Conservation (phyloP, 805 yeast species). For the Metschnikowia kunwiensis region DNA sequence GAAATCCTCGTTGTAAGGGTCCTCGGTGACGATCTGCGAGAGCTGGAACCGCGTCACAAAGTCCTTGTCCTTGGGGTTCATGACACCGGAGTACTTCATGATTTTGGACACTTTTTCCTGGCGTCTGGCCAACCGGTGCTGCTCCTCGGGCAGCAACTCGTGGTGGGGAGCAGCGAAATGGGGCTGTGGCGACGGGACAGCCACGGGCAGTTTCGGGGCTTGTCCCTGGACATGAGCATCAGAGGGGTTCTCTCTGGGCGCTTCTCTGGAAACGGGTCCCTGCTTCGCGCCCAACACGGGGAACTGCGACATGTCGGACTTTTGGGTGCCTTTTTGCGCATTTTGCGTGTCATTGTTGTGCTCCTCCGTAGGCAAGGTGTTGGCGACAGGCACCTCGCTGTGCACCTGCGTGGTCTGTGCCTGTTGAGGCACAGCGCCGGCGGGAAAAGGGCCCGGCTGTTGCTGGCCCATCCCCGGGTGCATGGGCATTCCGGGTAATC, state of each 20-base stretch:
- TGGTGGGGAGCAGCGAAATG: slow-evolving; percentile 1
- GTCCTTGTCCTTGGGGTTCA: slow-evolving; percentile 97
- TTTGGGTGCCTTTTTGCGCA: neutral
- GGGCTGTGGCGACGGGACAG: neutral
- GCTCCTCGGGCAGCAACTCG: slow-evolving; percentile 59
- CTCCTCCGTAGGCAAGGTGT: too few relatives aligned
- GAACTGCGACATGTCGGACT: slow-evolving; percentile 43
- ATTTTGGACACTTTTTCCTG: slow-evolving; percentile 74
- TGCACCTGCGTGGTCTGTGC: too few relatives aligned
- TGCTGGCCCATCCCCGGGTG: slow-evolving; percentile 7
- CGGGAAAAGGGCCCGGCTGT: neutral
- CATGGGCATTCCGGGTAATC: slow-evolving; percentile 22
- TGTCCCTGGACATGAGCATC: slow-evolving; percentile 6
- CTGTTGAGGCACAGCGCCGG: neutral
- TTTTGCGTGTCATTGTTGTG: neutral
- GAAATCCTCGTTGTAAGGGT: slow-evolving; percentile 95
- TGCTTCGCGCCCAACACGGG: slow-evolving; percentile 54
- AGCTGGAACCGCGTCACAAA: slow-evolving; percentile 91
- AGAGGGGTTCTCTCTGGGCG: too few relatives aligned
- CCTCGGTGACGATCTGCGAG: slow-evolving; percentile 93
- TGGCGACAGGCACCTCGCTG: too few relatives aligned
- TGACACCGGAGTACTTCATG: slow-evolving; percentile 81
- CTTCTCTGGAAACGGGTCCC: too few relatives aligned
- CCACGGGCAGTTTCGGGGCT: slow-evolving; percentile 1
- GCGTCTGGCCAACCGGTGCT: slow-evolving; percentile 61